phyloP scores from a whole-genome alignment of 176 grass and related monocot genomes.

The Eleusine indica region DNA sequence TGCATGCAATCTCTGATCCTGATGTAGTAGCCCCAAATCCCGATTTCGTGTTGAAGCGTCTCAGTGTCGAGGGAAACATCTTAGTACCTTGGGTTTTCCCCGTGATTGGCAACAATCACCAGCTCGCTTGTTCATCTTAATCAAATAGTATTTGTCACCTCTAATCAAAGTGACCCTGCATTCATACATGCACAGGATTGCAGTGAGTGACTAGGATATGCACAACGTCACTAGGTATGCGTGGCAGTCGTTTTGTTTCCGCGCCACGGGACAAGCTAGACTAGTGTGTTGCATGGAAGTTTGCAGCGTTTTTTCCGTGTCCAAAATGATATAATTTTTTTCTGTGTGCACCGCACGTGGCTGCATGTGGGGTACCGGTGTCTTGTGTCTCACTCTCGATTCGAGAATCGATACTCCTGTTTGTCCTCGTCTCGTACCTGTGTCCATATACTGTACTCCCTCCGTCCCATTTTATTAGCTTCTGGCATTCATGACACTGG shows the following conservation, averaged over 20 bases:
- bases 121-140: not conserved
- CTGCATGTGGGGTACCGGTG: not conserved
- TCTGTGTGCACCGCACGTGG: conserved; percentile 21
- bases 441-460: not conserved
- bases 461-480: too few relatives aligned
- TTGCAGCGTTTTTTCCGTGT: not conserved
- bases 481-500: not conserved
- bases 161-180: not conserved
- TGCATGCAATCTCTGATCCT: not conserved
- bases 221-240: not conserved
- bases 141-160: not conserved
- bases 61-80: not conserved
- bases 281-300: conserved; percentile 25
- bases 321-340: not conserved
- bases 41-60: not conserved
- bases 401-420: not conserved
- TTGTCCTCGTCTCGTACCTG: not conserved
- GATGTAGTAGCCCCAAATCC: too few relatives aligned
- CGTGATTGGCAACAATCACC: not conserved
- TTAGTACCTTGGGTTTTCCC: not conserved
- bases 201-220: not conserved
- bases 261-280: conserved; percentile 20
- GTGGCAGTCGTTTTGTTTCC: conserved; percentile 33
- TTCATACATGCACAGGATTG: not conserved
- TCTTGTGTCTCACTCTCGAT: not conserved